A percentile compares a stretch with the other conserved stretches of the same genome.
phyloP scores from a whole-genome alignment of 768 basidiomycete species.

The Melanogaster broomeanus region DNA sequence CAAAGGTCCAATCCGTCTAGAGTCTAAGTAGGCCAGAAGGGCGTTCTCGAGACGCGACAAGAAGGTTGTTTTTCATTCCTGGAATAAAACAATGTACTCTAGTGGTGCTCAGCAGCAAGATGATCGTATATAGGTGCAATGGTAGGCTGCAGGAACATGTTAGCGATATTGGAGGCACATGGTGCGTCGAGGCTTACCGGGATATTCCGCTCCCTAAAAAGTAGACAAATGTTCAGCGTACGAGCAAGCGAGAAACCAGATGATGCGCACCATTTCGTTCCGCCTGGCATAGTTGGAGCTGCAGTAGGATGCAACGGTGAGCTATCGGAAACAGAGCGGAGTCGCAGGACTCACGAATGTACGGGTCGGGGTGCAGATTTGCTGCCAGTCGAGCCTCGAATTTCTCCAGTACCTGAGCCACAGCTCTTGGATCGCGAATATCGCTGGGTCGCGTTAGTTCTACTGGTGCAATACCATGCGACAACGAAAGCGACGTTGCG shows the following conservation, averaged over 20 bases:
- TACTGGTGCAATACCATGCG: not conserved
- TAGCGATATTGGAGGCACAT: not conserved
- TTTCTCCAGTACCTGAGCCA: slow-evolving; percentile 74
- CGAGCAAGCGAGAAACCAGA: not conserved
- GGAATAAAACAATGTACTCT: slow-evolving; percentile 6
- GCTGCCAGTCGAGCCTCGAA: slow-evolving; percentile 75
- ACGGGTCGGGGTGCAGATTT: slow-evolving; percentile 87
- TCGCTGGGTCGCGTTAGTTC: slow-evolving; percentile 48
- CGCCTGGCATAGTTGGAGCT: slow-evolving; percentile 86
- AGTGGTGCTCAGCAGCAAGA: slow-evolving; percentile 36
- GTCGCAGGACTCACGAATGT: slow-evolving; percentile 64
- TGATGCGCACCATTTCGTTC: slow-evolving; percentile 88
- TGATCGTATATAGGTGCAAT: slow-evolving; percentile 71
- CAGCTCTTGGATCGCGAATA: slow-evolving; percentile 80
- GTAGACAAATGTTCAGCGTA: not conserved
- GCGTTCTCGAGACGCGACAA: too few relatives aligned
- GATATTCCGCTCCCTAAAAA: slow-evolving; percentile 74
- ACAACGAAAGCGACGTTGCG: slow-evolving; percentile 19
- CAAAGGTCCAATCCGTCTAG: too few relatives aligned
- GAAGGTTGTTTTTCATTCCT: not conserved
- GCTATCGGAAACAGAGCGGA: not conserved
- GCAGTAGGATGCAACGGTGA: slow-evolving; percentile 1
- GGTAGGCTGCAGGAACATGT: slow-evolving; percentile 45
- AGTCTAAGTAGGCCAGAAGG: too few relatives aligned
- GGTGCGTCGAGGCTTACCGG: slow-evolving; percentile 53